Conservation (phyloP, 306 rosid genomes). For the Potentilla sterilis region DNA sequence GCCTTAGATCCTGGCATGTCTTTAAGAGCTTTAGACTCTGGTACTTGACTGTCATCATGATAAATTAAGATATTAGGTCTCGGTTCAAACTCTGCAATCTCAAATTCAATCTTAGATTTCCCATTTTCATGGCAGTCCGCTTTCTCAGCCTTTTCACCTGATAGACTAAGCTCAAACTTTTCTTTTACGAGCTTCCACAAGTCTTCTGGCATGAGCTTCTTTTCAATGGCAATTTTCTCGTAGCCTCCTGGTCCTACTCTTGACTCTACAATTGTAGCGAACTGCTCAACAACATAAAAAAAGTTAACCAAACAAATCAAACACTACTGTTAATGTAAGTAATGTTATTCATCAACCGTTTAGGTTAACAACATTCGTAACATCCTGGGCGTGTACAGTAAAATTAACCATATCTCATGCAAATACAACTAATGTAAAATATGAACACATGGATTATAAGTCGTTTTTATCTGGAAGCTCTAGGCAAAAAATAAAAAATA, state of each 20-base stretch:
- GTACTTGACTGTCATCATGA: slow-evolving; percentile 9
- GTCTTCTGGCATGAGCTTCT: not conserved
- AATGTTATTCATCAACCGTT: not conserved
- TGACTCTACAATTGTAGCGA: slow-evolving; percentile 8
- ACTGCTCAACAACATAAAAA: not conserved
- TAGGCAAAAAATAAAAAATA: not conserved
- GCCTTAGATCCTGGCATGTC: not conserved
- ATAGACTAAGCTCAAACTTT: not conserved
- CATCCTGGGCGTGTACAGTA: too few species aligned
- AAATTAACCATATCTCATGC: not conserved
- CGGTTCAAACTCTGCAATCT: slow-evolving; percentile 20
- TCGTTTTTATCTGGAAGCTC: not conserved
- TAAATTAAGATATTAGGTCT: not conserved
- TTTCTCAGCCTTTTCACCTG: not conserved
- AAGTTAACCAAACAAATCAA: not conserved
- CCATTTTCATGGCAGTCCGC: slow-evolving; percentile 8
- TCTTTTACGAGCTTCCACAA: not conserved
- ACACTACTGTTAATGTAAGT: not conserved
- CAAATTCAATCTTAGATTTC: not conserved
- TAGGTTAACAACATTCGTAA: not conserved
- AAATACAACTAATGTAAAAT: not conserved
- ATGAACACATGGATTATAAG: too few species aligned
- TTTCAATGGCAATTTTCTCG: not conserved
- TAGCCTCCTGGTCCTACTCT: slow-evolving; percentile 10
- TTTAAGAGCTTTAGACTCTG: not conserved